These are phyloP conservation scores for Arachis hypogaea DNA, from an alignment of 306 rosid genomes.

Conservation along the genomic window DNA sequence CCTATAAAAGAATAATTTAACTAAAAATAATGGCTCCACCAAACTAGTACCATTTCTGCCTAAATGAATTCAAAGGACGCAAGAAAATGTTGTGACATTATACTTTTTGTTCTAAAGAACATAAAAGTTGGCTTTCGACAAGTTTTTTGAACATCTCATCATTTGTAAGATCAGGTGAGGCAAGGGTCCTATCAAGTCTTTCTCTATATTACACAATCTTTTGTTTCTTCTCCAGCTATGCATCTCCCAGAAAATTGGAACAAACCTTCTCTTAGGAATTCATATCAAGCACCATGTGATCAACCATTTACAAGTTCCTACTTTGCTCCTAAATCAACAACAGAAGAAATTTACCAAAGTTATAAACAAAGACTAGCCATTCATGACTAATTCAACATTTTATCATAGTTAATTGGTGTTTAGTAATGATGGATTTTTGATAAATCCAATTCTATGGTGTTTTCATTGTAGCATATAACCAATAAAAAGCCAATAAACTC, in stretches of 20 bases:
- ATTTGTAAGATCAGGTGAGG: constrained; percentile 66
- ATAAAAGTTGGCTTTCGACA: constrained; percentile 53
- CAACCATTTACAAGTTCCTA: too few species aligned
- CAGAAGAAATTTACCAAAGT: too few species aligned
- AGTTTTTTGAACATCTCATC: constrained; percentile 56
- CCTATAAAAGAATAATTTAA: too few species aligned
- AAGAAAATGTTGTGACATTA: too few species aligned
- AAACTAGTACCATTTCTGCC: constrained; percentile 54
- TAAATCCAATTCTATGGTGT: neutral
- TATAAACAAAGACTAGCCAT: too few species aligned
- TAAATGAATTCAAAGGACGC: constrained; percentile 44
- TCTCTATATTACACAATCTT: constrained; percentile 75
- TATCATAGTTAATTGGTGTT: constrained; percentile 25
- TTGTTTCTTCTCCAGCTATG: neutral
- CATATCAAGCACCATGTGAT: too few species aligned
- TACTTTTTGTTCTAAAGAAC: too few species aligned
- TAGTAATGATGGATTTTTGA: neutral
- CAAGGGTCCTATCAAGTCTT: constrained; percentile 74
- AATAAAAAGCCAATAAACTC: too few species aligned
- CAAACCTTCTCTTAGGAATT: neutral
- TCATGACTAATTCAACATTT: constrained; percentile 8
- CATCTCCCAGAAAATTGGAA: constrained; percentile 35
- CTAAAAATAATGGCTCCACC: too few species aligned
- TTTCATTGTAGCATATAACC: neutral
- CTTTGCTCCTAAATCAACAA: too few species aligned